phyloP scores from a whole-genome alignment of 257 asterid genomes.

The Salvia rosmarinus region DNA sequence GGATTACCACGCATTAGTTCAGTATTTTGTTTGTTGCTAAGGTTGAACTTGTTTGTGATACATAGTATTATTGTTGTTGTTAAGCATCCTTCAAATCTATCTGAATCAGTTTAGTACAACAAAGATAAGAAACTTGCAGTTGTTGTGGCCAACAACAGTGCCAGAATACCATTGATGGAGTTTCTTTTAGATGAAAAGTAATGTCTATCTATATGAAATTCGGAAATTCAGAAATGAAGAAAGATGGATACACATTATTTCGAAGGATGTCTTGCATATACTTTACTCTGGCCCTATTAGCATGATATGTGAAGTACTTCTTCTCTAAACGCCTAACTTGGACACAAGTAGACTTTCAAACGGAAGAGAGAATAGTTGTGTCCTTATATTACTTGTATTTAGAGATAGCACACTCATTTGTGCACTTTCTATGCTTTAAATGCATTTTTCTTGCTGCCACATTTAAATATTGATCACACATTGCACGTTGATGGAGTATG shows the following conservation, averaged over 20 bases:
- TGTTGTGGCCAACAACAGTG: neutral
- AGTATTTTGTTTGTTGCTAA: constrained; percentile 11
- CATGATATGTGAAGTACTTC: too few species aligned
- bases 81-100: neutral
- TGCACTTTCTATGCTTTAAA: neutral
- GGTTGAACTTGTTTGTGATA: constrained; percentile 3
- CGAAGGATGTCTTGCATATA: constrained; percentile 13
- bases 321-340: too few species aligned
- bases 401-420: neutral
- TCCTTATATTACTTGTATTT: too few species aligned
- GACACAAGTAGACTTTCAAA: too few species aligned
- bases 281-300: too few species aligned
- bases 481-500: neutral
- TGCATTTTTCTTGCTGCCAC: neutral
- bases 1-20: neutral
- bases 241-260: neutral
- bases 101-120: neutral
- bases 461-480: neutral
- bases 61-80: neutral
- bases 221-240: neutral
- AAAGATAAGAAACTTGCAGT: neutral
- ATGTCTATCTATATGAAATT: neutral
- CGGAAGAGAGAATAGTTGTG: too few species aligned
- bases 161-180: neutral
- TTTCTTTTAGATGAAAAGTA: neutral